A percentile compares a stretch with the other conserved stretches of the same genome.
Conservation (phyloP, 2,329 filamentous ascomycete genomes). For the Colletotrichum gigasporum region DNA sequence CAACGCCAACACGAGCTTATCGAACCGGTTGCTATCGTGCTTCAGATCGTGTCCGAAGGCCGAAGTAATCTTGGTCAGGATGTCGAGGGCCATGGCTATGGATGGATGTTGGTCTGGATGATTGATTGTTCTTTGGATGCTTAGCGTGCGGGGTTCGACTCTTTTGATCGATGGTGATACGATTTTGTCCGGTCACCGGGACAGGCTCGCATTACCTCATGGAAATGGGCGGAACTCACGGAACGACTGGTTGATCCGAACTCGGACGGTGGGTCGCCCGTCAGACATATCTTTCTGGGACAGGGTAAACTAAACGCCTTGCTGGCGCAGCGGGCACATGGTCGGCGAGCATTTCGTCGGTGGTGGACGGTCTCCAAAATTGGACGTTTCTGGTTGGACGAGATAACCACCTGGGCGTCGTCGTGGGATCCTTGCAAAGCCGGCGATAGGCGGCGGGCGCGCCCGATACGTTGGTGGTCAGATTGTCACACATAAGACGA, state of each 20-base stretch:
- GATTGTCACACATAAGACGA: constrained; percentile 21
- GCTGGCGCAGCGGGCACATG: neutral
- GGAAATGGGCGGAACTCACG: constrained; percentile 26
- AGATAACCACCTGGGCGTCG: constrained; percentile 9
- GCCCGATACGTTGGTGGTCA: constrained; percentile 11
- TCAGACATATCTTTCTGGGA: constrained; percentile 14
- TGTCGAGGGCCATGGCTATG: constrained; percentile 45
- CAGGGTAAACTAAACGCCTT: constrained; percentile 16
- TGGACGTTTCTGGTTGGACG: constrained; percentile 18
- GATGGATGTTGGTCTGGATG: constrained; percentile 21
- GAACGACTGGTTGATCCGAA: constrained; percentile 32
- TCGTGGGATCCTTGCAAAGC: constrained; percentile 26
- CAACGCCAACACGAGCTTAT: constrained; percentile 77
- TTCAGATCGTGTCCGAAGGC: constrained; percentile 30
- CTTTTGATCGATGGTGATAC: constrained; percentile 12
- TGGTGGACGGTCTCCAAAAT: constrained; percentile 11
- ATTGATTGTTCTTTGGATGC: neutral
- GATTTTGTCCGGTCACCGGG: constrained; percentile 19
- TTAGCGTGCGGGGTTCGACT: constrained; percentile 28
- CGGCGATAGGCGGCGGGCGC: constrained; percentile 29
- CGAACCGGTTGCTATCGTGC: constrained; percentile 61
- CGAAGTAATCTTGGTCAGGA: constrained; percentile 39
- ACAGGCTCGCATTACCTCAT: constrained; percentile 16
- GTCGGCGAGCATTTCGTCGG: constrained; percentile 17
- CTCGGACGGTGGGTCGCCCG: constrained; percentile 26